Evolutionary conservation across 2,329 filamentous ascomycete genomes (phyloP), one percentile per base, ranked within the genome.

Genomic region (Trichoderma koningiopsis): DNA sequence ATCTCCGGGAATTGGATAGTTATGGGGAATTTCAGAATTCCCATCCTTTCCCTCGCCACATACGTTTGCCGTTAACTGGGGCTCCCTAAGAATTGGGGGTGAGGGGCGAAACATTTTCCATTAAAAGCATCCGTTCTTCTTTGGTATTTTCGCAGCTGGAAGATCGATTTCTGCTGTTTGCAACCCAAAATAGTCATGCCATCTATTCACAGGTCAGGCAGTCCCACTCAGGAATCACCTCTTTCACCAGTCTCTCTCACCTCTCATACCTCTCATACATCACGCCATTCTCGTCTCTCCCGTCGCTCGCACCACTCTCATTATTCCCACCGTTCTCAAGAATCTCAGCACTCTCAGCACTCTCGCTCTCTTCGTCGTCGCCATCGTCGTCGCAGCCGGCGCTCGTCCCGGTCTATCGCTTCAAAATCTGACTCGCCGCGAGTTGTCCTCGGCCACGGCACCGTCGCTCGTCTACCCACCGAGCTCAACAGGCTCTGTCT

Each of bases 361-460:
- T 43, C 40, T 10, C 16, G 37, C 37, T 19, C 37, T 43, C 40
- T 43, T 49, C 55, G 37, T 24, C 24, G 53, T 2, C 37, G 35
- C n/a, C 40, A n/a, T 35, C 57, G 58, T 49, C 27, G 14, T 7
- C 58, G 35, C 19, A 24, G 57, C 59, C 58, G 52, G 8, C 35
- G 22, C 35, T n/a, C 53, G 6, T 37, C 58, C 3, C 27, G n/a
- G 27, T 49, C 61, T 31, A 31, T 37, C 13, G 11, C 10, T n/a
- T 1, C 56, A 7, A 60, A 70, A 7, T 14, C 70, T 4, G 59
- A 73, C 0, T 71, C 75, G 4, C 78, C 80, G 16, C 77, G 78
- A 33, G 70, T 81, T 33, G 77, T 82, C 43, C 77, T 78, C 66
- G 80, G 80, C 2, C 72, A 72, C 2, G 78, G 78, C 43, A 74